Evolutionary conservation across 179 eudicot species (phyloP), one percentile per base, ranked within the genome.

Genomic region (Spinacia oleracea): DNA sequence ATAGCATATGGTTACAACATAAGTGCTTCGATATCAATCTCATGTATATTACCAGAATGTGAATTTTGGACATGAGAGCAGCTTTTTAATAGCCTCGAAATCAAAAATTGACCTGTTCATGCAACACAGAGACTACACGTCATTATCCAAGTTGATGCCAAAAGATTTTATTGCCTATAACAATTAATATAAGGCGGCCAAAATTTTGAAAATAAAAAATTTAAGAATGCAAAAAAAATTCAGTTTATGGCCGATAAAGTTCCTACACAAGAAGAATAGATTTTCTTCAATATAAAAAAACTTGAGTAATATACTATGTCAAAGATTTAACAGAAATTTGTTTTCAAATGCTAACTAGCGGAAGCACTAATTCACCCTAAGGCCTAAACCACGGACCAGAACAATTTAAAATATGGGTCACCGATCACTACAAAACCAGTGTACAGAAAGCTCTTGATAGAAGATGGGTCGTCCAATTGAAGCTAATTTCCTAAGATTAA

Each of bases 31-130:
- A 79, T 64, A 78, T 27, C 53, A 58, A 73, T 74, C 65, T 56
- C 32, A 77, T 62, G 38, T 23, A 5, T 66, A 77, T 50, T 90
- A 96, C 99, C 99, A 96, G 88, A 96, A 96, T 75, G 96, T 70
- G 84, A 96, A 96, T 67, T 90, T 91, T 72, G 98, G 98, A 77
- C 84, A 87, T 75, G 95, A 75, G 78, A 95, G 80, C 85, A 95
- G 89, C 91, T 90, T 89, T 83, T 86, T 83, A 80, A 95, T 95
- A 70, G 92, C 88, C 72, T 85, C 83, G 72, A 95, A 93, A 81
- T 95, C 98, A 87, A 95, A 95, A 29, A 95, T 93, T 68, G 94
- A 89, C 86, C 99, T 96, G 92, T n/a, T 53, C 78, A 84, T 25
- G 59, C 78, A 65, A 80, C 71, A 80, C 2, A 75, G 69, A 20